phyloP scores from a whole-genome alignment of 805 yeast species.

The Candida vaughaniae region DNA sequence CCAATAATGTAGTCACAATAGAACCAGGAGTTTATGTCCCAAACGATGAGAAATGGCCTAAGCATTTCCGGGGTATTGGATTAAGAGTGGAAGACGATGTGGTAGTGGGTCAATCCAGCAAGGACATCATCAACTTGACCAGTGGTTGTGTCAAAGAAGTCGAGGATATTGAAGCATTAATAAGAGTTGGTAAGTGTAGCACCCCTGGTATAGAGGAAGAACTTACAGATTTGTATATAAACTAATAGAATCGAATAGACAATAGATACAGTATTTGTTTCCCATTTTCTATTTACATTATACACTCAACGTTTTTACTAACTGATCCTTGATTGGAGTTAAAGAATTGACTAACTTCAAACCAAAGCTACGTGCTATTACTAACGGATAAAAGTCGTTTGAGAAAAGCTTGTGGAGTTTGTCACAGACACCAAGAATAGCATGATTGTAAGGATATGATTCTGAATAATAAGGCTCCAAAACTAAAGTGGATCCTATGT shows the following conservation, averaged over 20 bases:
- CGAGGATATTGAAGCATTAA: constrained; percentile 71
- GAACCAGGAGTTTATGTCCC: constrained; percentile 98
- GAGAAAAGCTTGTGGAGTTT: constrained; percentile 86
- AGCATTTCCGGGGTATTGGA: constrained; percentile 82
- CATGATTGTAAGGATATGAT: constrained; percentile 79
- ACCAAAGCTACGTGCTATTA: constrained; percentile 73
- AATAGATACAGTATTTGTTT: no score
- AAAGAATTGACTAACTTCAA: constrained; percentile 64
- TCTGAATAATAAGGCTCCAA: constrained; percentile 84
- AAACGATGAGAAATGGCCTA: constrained; percentile 66
- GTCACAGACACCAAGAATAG: constrained; percentile 84
- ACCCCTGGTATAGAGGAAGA: constrained; percentile 44
- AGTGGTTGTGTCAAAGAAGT: constrained; percentile 85
- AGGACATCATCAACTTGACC: constrained; percentile 57
- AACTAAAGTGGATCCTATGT: constrained; percentile 78
- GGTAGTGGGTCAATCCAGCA: constrained; percentile 64
- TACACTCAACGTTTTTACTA: constrained; percentile 50
- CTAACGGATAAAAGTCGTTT: constrained; percentile 71
- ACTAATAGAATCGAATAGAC: not conserved
- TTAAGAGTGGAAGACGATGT: constrained; percentile 94
- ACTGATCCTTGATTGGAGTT: constrained; percentile 63
- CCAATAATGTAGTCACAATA: constrained; percentile 85
- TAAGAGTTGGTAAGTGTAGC: constrained; percentile 54
- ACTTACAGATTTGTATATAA: constrained; percentile 26
- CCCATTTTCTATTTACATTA: constrained; percentile 4